Evolutionary conservation across 305 asterid species (phyloP).

Genomic region (Withania somnifera): DNA sequence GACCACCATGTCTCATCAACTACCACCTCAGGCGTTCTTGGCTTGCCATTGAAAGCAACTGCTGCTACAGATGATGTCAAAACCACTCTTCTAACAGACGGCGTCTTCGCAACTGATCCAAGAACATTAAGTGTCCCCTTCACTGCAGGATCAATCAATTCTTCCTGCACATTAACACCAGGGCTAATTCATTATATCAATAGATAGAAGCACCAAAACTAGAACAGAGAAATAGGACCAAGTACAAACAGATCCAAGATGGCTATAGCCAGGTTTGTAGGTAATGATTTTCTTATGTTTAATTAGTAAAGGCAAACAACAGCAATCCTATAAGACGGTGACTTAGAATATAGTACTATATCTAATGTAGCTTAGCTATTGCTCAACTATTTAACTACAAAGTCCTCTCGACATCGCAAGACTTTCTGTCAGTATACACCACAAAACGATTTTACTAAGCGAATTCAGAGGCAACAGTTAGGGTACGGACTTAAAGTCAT

Average conservation of each 20-base stretch:
- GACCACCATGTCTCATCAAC: constrained; percentile 57
- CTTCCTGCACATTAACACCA: constrained; percentile 19
- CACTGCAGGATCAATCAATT: constrained; percentile 48
- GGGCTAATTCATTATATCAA: background rate
- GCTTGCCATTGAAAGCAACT: constrained; percentile 30
- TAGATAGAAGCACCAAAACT: background rate
- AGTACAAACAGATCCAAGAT: background rate
- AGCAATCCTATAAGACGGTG: background rate
- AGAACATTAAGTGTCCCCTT: constrained; percentile 61
- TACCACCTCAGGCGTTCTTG: constrained; percentile 38
- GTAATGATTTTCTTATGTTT: background rate
- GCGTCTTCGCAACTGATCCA: constrained; percentile 33
- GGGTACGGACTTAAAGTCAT: background rate
- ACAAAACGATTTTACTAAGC: background rate
- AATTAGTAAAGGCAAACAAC: background rate
- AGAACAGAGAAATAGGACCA: background rate
- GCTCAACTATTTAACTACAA: background rate
- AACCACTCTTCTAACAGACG: constrained; percentile 38
- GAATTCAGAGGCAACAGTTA: background rate
- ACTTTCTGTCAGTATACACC: background rate
- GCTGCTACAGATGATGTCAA: constrained; percentile 52
- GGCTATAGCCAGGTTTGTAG: background rate
- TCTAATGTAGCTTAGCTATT: background rate
- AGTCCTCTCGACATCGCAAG: background rate
- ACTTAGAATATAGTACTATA: background rate